Evolutionary conservation across 2,329 filamentous ascomycete genomes (phyloP).

Genomic region (Cladosporium oxysporum): DNA sequence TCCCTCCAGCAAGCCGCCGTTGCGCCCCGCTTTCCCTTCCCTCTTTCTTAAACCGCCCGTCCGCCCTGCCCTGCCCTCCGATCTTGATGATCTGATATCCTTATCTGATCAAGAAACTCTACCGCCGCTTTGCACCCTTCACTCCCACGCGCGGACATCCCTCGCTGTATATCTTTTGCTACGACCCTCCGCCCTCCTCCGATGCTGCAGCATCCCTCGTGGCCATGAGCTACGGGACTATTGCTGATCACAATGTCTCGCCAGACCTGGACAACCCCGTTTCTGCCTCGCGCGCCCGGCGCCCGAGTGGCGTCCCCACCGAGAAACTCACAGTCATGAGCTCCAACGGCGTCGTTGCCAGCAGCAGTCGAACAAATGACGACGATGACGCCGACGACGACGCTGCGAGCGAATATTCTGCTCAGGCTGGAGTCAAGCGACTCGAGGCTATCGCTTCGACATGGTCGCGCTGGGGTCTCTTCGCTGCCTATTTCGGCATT

Average conservation of each 20-base stretch:
- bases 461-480: slow-evolving; percentile 51
- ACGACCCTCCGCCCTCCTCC: neutral
- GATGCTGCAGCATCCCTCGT: slow-evolving; percentile 15
- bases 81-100: slow-evolving; percentile 10
- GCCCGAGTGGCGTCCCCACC: slow-evolving; percentile 17
- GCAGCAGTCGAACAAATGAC: slow-evolving; percentile 13
- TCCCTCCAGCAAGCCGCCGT: neutral
- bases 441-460: slow-evolving; percentile 51
- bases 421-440: slow-evolving; percentile 51
- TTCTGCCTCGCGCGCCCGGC: slow-evolving; percentile 13
- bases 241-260: slow-evolving; percentile 15
- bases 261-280: slow-evolving; percentile 13
- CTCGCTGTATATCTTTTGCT: neutral
- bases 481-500: slow-evolving; percentile 49
- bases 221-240: slow-evolving; percentile 22
- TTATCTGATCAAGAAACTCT: slow-evolving; percentile 11
- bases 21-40: neutral
- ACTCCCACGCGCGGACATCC: neutral
- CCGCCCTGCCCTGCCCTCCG: neutral
- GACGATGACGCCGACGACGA: slow-evolving; percentile 14
- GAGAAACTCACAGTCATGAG: slow-evolving; percentile 20
- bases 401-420: slow-evolving; percentile 23
- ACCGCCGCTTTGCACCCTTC: slow-evolving; percentile 2
- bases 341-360: slow-evolving; percentile 11
- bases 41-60: neutral